Base-by-base conservation (phyloP, 208 protist species). In the Crithidia mellificae region DNA sequence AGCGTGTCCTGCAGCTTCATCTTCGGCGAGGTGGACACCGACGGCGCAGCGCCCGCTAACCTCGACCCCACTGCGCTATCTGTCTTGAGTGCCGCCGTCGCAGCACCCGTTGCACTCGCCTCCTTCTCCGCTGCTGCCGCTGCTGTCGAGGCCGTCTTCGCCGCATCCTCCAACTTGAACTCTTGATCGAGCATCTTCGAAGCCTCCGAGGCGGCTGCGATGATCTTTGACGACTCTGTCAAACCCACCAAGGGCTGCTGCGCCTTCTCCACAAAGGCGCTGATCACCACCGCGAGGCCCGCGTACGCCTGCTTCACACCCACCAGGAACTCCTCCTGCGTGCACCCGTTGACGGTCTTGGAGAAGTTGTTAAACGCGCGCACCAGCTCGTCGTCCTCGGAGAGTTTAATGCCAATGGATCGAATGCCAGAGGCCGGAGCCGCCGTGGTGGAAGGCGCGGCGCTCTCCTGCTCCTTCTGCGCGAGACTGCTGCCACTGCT, bases 271-370 rank as follows among this genome's bases (percentile, higher is more conserved):
- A 58, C 72, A 30, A 82, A 63, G 44, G 65, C 58, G 24, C 54
- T 63, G 15, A 85, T 63, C 17, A 93, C 56, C 12, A 84, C 72
- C 12, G 77, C 82, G 5, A 84, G 51, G 22, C 80, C 74, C 54
- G 81, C 78, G 76, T 95, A 95, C 5, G 84, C 80, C 63, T 95
- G 87, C 56, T 86, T 74, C 50, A 67, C 79, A 19, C 90, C 90
- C 8, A 77, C 30, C 11, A 92, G 30, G 46, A 95, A 87, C 52
- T 91, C 86, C 12, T 81, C 77, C 34, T 72, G 64, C 34, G 66
- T 83, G 55, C 85, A 92, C 9, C 74, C 80, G 44, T 77, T 78
- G 2, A 80, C 73, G 15, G 52, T 50, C 14, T 72, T 55, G 6
- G 84, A 59, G 65, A 86, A 94, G 56, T 38, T 68, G 27, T 86